These are phyloP conservation scores for Agaricales sp. DNA, from an alignment of 1,284 basidiomycete genomes.

Conservation along the genomic window DNA sequence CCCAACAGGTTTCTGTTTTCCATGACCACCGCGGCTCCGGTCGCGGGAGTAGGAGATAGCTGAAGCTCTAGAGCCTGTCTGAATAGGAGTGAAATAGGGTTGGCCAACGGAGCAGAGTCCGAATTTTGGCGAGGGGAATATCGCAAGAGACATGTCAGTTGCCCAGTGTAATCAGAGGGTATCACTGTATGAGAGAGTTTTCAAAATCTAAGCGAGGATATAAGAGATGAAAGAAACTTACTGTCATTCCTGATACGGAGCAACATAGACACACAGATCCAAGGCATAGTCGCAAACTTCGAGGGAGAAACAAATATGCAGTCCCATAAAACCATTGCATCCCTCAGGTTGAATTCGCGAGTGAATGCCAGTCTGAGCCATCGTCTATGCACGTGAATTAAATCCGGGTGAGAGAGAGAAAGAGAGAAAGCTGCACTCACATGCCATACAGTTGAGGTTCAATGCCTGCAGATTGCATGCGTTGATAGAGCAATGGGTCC, in stretches of 20 bases:
- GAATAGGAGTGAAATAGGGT: constrained; percentile 62
- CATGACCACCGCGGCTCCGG: constrained; percentile 64
- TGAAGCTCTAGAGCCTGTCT: constrained; percentile 76
- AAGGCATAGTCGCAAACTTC: constrained; percentile 62
- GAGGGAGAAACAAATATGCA: constrained; percentile 81
- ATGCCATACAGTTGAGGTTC: constrained; percentile 95
- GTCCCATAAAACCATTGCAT: constrained; percentile 84
- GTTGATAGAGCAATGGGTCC: constrained; percentile 73
- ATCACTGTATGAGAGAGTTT: constrained; percentile 48
- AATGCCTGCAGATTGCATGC: constrained; percentile 68
- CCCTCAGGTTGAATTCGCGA: constrained; percentile 69
- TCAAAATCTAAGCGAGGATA: constrained; percentile 9
- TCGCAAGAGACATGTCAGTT: constrained; percentile 74
- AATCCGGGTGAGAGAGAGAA: constrained; percentile 8
- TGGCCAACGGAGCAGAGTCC: constrained; percentile 22
- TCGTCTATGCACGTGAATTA: constrained; percentile 65
- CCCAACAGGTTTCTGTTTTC: constrained; percentile 75
- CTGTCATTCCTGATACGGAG: constrained; percentile 81
- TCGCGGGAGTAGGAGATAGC: constrained; percentile 60
- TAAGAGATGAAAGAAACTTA: constrained; percentile 26
- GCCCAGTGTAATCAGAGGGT: constrained; percentile 72
- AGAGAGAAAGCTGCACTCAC: constrained; percentile 33
- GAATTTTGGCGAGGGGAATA: constrained; percentile 53
- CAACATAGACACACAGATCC: constrained; percentile 87
- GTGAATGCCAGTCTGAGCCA: constrained; percentile 89